Evolutionary conservation across 2,329 filamentous ascomycete species (phyloP), one percentile per base, ranked within the genome.

Genomic region (Ascosphaera apis): DNA sequence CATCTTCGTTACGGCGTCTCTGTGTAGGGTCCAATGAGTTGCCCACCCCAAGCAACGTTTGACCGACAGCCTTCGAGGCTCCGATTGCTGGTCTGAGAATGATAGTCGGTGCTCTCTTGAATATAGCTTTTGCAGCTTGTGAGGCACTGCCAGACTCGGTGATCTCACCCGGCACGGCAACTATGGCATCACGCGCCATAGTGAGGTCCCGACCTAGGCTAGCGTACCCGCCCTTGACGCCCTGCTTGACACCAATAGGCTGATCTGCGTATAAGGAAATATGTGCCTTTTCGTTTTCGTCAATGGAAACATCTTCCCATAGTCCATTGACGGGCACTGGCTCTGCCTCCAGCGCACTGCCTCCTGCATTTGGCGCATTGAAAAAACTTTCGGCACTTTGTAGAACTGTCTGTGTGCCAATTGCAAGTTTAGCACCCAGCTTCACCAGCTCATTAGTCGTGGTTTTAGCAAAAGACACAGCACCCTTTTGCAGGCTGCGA

Each of bases 371-470:
- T 33, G 43, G 51, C 34, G 48, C 48, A 36, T 44, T 56, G 28
- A 93, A 64, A 41, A 93, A 65, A 13, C 71, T 79, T 53, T 98
- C 91, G 0, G 84, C 83, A 13, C 78, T 79, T 49, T 92, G 78
- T 1, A 98, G 67, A 12, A 84, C 72, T n/a, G 78, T 88, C 48
- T 95, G 88, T 2, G 91, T 92, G 23, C 88, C 88, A 35, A 95
- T 80, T 1, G 86, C 86, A 35, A 95, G 63, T 54, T 93, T 95
- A 33, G 88, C 88, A 9, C 88, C 86, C 0, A 98, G 64, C 47
- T 88, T 88, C 42, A 92, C 78, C n/a, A 95, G 66, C 50, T 93
- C 88, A 0, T 78, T 91, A 2, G 84, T 84, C 0, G 88, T 98
- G 1, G 83, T 93, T 48, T 79, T 84, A 25, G 81, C 84, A 55